Base-by-base conservation (phyloP, 169 alveolate species). In the Cryptosporidium bovis region DNA sequence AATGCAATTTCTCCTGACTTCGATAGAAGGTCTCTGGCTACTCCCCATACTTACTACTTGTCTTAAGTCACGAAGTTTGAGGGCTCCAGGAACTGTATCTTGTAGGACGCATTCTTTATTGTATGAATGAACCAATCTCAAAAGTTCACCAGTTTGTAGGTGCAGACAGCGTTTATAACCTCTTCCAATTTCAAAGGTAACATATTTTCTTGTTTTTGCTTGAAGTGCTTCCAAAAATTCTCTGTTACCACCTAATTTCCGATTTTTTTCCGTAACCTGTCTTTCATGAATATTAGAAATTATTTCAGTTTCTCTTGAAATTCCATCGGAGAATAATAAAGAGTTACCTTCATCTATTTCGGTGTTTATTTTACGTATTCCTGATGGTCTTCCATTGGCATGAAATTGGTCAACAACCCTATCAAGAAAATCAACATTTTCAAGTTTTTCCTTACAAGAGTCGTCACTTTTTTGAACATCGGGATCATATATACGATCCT, bases 21-120 rank as follows among this genome's bases (percentile, higher is more conserved):
- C 93, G 2, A 90, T 82, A 33, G 91, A 71, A 33, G 93, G 92
- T 13, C 93, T 67, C 36, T 89, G 92, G 53, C 91, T 71, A 53
- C 84, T 82, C 20, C 91, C 89, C 66, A 64, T 66, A 64, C 90
- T 69, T 36, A 69, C 83, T 64, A 83, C 82, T 83, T 83, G 84
- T 34, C 91, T 64, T 13, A 83, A 53, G 58, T 83, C 91, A 51
- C 91, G 82, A 31, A 83, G 64, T 66, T 71, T 83, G 6, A 83
- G n/a, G 18, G 87, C 87, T 44, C 87, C 87, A 10, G 87, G 87
- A 31, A 77, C 87, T n/a, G 87, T 77, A 60, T 77, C 87, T 56
- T 77, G 87, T 36, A 77, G n/a, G 4, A 77, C 27, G 33, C 87
- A 77, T 6, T 77, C 87, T 24, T 77, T 77, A 51, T 77, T 77